Evolutionary conservation across 2,329 filamentous ascomycete genomes (phyloP).

Genomic region (Parafenestella ontariensis): DNA sequence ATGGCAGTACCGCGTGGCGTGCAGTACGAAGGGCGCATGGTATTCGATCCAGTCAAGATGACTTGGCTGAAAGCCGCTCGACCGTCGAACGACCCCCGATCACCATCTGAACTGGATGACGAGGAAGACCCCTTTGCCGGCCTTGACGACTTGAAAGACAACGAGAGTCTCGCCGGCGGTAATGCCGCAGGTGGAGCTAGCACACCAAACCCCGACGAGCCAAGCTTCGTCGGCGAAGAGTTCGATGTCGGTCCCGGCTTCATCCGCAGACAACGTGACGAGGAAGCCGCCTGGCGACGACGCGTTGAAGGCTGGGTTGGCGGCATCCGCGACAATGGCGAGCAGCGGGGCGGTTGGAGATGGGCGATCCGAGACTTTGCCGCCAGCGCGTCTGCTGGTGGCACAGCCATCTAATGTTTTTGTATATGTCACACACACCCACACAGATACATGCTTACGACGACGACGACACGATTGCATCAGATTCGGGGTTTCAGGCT

Average conservation of each 20-base stretch:
- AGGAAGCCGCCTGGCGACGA: slow-evolving; percentile 89
- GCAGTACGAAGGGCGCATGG: slow-evolving; percentile 96
- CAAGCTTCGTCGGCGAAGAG: slow-evolving; percentile 79
- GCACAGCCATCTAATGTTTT: slow-evolving; percentile 22
- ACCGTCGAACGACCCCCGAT: slow-evolving; percentile 40
- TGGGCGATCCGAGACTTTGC: slow-evolving; percentile 71
- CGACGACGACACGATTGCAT: slow-evolving; percentile 42
- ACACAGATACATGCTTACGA: slow-evolving; percentile 28
- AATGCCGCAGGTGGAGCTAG: slow-evolving; percentile 28
- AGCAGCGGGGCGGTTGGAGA: slow-evolving; percentile 66
- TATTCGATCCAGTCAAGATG: slow-evolving; percentile 97
- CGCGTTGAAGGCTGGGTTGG: slow-evolving; percentile 88
- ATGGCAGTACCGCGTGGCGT: slow-evolving; percentile 81
- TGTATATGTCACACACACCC: slow-evolving; percentile 7
- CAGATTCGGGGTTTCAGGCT: slow-evolving; percentile 29
- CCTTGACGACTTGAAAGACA: slow-evolving; percentile 88
- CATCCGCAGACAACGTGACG: slow-evolving; percentile 83
- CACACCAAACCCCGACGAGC: slow-evolving; percentile 34
- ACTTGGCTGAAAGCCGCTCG: slow-evolving; percentile 85
- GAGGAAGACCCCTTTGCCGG: slow-evolving; percentile 95
- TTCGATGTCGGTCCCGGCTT: slow-evolving; percentile 98
- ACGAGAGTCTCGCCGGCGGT: slow-evolving; percentile 43
- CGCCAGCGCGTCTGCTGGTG: slow-evolving; percentile 30
- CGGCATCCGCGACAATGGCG: slow-evolving; percentile 56
- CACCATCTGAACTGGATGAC: slow-evolving; percentile 70